Evolutionary conservation across 2,329 filamentous ascomycete genomes (phyloP), one percentile per base, ranked within the genome.

Genomic region (Knoxdaviesia capensis): DNA sequence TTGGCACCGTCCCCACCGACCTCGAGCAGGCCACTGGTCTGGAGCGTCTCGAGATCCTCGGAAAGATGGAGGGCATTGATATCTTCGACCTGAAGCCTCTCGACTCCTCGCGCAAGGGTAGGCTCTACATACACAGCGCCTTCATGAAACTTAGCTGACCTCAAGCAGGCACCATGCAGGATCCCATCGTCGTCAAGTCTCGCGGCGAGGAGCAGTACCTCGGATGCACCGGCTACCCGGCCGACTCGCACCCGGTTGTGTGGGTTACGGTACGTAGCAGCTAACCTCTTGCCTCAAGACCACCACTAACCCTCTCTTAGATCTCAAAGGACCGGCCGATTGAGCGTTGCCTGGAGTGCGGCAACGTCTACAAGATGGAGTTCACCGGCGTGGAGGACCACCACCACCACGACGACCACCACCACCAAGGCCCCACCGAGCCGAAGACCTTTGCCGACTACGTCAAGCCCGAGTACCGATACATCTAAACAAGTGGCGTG

Each of bases 11-110:
- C 51, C 85, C 90, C 51, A 92, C 84, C 65, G 90, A 98, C 64
- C 64, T 93, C 59, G 86, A 96, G 63, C 90, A 98, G 64, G 68
- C 90, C 46, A 96, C 90, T 53, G 90, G 90, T 82, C 73, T 96
- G 46, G 90, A 98, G 72, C 87, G 90, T 75, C 75, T 98, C 53
- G 90, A 98, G 67, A 90, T 98, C 57, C 72, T 98, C 60, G 90
- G 90, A 66, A 98, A 98, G 77, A 94, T 96, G 81, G 85, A 96
- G 71, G 87, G 90, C 51, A 69, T 94, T 55, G 90, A 98, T 59
- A 71, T 96, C 60, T 98, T 98, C 69, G 87, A 98, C 68, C 94
- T 96, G 90, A 80, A 77, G 64, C 90, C 90, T 49, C 75, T 98
- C 54, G 90, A 96, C 61, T 71, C 88, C 49, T 90, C 81, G 61